Conservation (phyloP, 805 yeast genomes). For the Ascoidea tarda region DNA sequence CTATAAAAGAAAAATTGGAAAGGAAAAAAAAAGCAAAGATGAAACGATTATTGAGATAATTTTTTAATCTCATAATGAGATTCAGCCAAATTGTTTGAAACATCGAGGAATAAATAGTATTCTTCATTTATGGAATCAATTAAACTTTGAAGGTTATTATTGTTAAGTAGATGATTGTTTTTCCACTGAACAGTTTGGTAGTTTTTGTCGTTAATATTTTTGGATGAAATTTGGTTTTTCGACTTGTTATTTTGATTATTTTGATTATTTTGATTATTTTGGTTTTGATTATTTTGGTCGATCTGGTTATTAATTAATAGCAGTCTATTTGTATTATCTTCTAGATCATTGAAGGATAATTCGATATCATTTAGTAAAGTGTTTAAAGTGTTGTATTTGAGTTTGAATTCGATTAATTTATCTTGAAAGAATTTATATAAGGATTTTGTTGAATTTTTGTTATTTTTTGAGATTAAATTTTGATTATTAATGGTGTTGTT, state of each 20-base stretch:
- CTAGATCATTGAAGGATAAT: slow-evolving; percentile 7
- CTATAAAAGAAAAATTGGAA: too few species aligned
- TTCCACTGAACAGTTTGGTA: background rate
- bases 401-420: slow-evolving; percentile 9
- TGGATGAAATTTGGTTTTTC: background rate
- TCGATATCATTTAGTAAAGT: slow-evolving; percentile 8
- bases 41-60: background rate
- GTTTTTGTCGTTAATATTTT: background rate
- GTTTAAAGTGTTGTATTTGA: slow-evolving; percentile 7
- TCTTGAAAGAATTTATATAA: slow-evolving; percentile 7
- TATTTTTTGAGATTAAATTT: slow-evolving; percentile 1
- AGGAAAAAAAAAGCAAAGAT: too few species aligned
- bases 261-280: too few species aligned
- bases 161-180: slow-evolving; percentile 1
- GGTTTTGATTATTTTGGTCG: background rate
- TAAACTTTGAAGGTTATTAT: slow-evolving; percentile 7
- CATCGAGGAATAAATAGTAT: slow-evolving; percentile 9
- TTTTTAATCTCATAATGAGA: slow-evolving; percentile 9
- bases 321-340: slow-evolving; percentile 6
- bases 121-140: slow-evolving; percentile 10
- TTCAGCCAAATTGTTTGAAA: slow-evolving; percentile 8
- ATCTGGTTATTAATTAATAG: slow-evolving; percentile 3
- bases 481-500: slow-evolving; percentile 7
- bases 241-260: too few species aligned
- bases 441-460: slow-evolving; percentile 3